These are phyloP conservation scores for Tubosaeta sp. DNA, from an alignment of 768 basidiomycete species.

Conservation along the genomic window DNA sequence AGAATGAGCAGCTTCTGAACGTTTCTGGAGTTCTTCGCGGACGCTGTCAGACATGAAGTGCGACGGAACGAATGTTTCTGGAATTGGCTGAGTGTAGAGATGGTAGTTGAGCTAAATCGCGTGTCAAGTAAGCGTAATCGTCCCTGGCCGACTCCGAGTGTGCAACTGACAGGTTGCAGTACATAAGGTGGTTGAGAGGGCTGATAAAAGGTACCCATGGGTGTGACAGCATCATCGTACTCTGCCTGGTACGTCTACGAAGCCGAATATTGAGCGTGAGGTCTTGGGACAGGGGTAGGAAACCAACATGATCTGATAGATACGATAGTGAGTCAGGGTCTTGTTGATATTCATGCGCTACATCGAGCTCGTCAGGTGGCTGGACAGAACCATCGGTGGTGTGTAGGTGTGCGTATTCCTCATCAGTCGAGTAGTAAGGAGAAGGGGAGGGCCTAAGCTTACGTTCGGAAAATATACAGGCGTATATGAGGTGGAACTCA, in stretches of 20 bases:
- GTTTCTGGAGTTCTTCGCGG: conserved; percentile 53
- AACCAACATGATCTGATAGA: conserved; percentile 19
- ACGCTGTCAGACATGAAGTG: conserved; percentile 87
- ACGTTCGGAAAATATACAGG: conserved; percentile 9
- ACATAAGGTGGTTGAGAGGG: conserved; percentile 44
- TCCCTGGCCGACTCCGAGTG: conserved; percentile 1
- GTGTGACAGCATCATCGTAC: conserved; percentile 25
- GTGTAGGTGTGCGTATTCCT: conserved; percentile 33
- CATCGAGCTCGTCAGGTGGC: conserved; percentile 14
- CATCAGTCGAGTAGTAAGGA: conserved; percentile 30
- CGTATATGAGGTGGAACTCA: conserved; percentile 7
- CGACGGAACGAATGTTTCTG: conserved; percentile 49
- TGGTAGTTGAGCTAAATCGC: conserved; percentile 79
- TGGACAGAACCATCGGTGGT: conserved; percentile 6
- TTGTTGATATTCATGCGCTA: conserved; percentile 20
- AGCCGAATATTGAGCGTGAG: not conserved
- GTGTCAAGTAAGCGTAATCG: not conserved
- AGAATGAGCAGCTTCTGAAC: conserved; percentile 42
- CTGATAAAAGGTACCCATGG: conserved; percentile 37
- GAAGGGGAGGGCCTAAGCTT: conserved; percentile 22
- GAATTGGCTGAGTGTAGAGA: conserved; percentile 74
- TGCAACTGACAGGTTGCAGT: conserved; percentile 63
- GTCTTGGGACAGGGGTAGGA: not conserved
- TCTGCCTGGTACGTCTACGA: conserved; percentile 22
- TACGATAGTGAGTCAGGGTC: conserved; percentile 19